Evolutionary conservation across 345 rosid species (phyloP), one percentile per base, ranked within the genome.

Genomic region (Eucalyptus paniculata): DNA sequence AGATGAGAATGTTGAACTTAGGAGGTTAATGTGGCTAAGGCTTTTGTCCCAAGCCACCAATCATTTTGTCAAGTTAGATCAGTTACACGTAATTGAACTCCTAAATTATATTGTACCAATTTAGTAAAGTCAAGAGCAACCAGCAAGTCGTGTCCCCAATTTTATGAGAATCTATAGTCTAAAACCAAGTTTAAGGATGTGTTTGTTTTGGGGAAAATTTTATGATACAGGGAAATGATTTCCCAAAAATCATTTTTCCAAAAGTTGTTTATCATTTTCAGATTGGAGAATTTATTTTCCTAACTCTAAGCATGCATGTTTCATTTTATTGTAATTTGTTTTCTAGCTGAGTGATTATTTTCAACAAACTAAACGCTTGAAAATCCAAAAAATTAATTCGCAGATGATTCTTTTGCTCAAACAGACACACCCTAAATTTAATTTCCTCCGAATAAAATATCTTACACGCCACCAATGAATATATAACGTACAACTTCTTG

Each of bases 221-320:
- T 69, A 69, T 37, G 44, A 34, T 19, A 34, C 6, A 9, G 15
- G 26, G 7, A 67, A 26, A 60, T 60, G 32, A 5, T 60, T 60
- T 60, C 4, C 32, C 0, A 60, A 67, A 17, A 32, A 1, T 67
- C 10, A 8, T 18, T 34, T 9, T 18, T 37, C 3, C 1, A 2
- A 0, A 72, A 37, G 2, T 72, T 6, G 4, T 37, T 72, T 34
- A 1, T 6, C 14, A 5, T 21, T 77, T 23, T 37, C 15, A 72
- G 2, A 9, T 72, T 72, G 23, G 24, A 12, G 8, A 72, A 37
- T 77, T 21, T 24, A 21, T 37, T 77, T 72, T 77, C 15, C 15
- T 19, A 21, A 37, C 44, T 72, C 37, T 72, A 18, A 34, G 26
- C 3, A 9, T 34, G 82, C 44, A 19, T 72, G 12, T 19, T 9